Conservation (phyloP, 2,329 filamentous ascomycete genomes). For the Neonectria hederae region DNA sequence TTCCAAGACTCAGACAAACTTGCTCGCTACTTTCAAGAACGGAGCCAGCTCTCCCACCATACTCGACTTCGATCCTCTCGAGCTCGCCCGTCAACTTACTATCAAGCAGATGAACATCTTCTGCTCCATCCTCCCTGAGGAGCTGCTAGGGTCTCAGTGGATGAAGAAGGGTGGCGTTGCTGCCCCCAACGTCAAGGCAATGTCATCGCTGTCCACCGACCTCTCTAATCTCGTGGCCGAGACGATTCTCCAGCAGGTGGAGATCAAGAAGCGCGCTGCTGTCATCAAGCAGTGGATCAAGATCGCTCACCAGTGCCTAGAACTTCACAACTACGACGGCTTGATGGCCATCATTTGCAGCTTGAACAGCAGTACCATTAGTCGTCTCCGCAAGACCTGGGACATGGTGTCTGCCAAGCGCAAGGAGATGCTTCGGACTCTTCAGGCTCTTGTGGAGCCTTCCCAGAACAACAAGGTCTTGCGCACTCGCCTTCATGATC, state of each 20-base stretch:
- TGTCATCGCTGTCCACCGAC: conserved; percentile 92
- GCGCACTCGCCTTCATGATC: conserved; percentile 82
- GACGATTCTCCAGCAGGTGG: conserved; percentile 86
- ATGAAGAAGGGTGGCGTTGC: conserved; percentile 84
- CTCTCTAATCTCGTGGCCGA: conserved; percentile 93
- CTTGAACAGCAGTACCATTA: conserved; percentile 90
- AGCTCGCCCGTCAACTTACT: conserved; percentile 91
- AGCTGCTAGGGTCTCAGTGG: conserved; percentile 92
- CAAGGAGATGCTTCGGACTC: conserved; percentile 78
- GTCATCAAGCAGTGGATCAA: conserved; percentile 99
- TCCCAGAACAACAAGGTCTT: conserved; percentile 91
- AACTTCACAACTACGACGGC: conserved; percentile 94
- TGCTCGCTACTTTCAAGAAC: conserved; percentile 78
- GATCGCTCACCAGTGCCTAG: conserved; percentile 84
- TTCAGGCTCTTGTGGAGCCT: conserved; percentile 88
- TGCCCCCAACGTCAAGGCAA: conserved; percentile 90
- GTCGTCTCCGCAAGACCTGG: conserved; percentile 90
- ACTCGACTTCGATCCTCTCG: conserved; percentile 89
- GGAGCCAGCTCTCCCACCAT: conserved; percentile 77
- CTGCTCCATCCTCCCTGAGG: conserved; percentile 90
- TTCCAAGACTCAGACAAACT: conserved; percentile 78
- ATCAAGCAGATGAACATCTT: conserved; percentile 92
- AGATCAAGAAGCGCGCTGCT: conserved; percentile 88
- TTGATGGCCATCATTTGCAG: conserved; percentile 98
- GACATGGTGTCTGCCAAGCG: conserved; percentile 86